Evolutionary conservation across 2,329 filamentous ascomycete genomes (phyloP).

Genomic region (Neofusicoccum laricinum): DNA sequence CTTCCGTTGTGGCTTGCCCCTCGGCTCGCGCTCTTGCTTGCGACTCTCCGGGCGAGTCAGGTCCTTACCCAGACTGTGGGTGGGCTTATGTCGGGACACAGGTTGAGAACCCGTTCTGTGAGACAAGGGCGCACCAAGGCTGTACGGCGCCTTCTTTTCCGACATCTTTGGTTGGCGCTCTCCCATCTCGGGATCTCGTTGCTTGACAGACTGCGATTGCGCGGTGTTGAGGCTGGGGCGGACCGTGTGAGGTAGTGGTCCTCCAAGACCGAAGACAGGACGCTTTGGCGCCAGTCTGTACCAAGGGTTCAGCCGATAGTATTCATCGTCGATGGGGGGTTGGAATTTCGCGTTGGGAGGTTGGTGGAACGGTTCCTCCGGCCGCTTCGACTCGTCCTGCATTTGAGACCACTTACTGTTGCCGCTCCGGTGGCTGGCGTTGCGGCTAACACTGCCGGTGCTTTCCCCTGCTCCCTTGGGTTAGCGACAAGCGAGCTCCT

Average conservation of each 20-base stretch:
- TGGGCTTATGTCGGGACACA: background rate
- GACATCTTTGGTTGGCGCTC: background rate
- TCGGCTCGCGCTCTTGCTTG: background rate
- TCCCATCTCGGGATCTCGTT: slow-evolving; percentile 1
- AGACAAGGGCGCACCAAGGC: background rate
- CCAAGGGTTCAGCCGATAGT: slow-evolving; percentile 13
- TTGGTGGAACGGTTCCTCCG: background rate
- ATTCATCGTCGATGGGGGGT: background rate
- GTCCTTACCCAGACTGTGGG: background rate
- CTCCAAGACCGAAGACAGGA: slow-evolving; percentile 10
- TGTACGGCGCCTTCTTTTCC: background rate
- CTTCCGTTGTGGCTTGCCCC: background rate
- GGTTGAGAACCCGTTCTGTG: background rate
- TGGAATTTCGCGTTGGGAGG: background rate
- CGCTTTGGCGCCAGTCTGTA: background rate
- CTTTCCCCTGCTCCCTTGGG: background rate
- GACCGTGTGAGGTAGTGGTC: slow-evolving; percentile 7
- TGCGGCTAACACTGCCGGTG: background rate
- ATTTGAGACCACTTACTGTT: background rate
- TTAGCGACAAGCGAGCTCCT: background rate
- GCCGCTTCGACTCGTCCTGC: background rate
- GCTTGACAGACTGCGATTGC: background rate
- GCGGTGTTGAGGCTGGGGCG: background rate
- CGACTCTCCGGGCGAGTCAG: background rate
- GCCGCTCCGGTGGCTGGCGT: background rate